A percentile compares a stretch with the other conserved stretches of the same genome.
Conservation (phyloP, 352 stramenopile species). For the Phytophthora melonis region DNA sequence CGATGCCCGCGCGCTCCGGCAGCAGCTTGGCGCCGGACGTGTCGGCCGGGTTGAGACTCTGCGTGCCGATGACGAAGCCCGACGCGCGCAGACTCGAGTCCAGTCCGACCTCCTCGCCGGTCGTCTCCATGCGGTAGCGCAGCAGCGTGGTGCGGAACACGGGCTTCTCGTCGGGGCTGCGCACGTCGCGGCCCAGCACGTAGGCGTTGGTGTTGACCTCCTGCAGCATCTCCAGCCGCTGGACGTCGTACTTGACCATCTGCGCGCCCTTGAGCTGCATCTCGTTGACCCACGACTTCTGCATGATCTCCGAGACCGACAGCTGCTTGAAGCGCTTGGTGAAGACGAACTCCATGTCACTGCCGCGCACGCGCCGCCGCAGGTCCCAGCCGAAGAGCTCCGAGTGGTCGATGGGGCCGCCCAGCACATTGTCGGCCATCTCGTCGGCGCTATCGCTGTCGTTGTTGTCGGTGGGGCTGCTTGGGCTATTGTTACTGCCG, state of each 20-base stretch:
- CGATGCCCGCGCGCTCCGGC: slow-evolving; percentile 40
- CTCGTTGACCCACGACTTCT: slow-evolving; percentile 56
- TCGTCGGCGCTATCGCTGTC: slow-evolving; percentile 16
- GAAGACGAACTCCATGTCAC: slow-evolving; percentile 60
- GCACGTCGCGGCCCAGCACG: slow-evolving; percentile 60
- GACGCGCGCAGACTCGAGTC: slow-evolving; percentile 22
- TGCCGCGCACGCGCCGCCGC: slow-evolving; percentile 43
- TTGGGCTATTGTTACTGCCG: neutral
- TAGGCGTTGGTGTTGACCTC: slow-evolving; percentile 47
- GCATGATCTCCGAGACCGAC: slow-evolving; percentile 49
- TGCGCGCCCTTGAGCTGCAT: slow-evolving; percentile 46
- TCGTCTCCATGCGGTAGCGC: slow-evolving; percentile 57
- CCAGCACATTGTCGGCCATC: slow-evolving; percentile 5
- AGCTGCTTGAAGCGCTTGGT: slow-evolving; percentile 52
- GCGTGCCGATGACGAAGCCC: slow-evolving; percentile 59
- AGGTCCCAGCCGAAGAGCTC: slow-evolving; percentile 65
- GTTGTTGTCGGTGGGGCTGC: neutral
- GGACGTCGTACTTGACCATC: slow-evolving; percentile 60
- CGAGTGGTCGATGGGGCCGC: slow-evolving; percentile 22
- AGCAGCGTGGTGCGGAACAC: slow-evolving; percentile 62
- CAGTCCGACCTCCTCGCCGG: slow-evolving; percentile 5
- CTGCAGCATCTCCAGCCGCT: slow-evolving; percentile 60
- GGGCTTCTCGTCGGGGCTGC: slow-evolving; percentile 41
- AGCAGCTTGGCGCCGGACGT: slow-evolving; percentile 44
- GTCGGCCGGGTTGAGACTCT: slow-evolving; percentile 54